These are phyloP conservation scores for Glaciozyma martinii DNA, from an alignment of 768 basidiomycete species.

Conservation along the genomic window DNA sequence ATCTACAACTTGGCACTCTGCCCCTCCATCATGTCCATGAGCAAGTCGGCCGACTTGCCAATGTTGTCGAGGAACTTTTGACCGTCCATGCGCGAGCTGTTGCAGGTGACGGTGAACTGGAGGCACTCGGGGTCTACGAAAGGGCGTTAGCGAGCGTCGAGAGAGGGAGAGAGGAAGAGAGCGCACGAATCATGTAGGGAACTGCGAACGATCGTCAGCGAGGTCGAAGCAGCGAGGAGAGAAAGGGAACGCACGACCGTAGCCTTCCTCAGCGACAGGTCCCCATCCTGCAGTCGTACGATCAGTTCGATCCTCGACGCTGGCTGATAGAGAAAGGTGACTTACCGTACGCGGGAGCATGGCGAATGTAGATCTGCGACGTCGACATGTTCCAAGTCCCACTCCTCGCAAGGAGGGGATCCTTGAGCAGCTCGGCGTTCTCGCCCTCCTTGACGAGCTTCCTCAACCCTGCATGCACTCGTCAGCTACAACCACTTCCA, in stretches of 20 bases:
- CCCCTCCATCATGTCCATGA: constrained; percentile 32
- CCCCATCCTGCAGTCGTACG: constrained; percentile 85
- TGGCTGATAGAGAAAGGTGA: constrained; percentile 29
- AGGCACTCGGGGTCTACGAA: constrained; percentile 29
- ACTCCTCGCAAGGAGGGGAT: constrained; percentile 51
- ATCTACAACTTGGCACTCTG: constrained; percentile 21
- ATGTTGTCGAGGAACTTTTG: constrained; percentile 22
- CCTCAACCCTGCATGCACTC: neutral
- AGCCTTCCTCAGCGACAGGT: constrained; percentile 85
- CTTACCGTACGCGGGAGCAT: constrained; percentile 19
- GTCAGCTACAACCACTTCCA: constrained; percentile 46
- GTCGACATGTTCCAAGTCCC: constrained; percentile 90
- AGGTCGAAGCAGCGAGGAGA: neutral
- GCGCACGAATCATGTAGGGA: constrained; percentile 61
- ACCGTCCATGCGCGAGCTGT: constrained; percentile 11
- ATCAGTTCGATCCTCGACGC: constrained; percentile 55
- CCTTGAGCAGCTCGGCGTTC: constrained; percentile 35
- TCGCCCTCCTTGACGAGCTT: constrained; percentile 65
- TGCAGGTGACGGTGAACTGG: constrained; percentile 31
- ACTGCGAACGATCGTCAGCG: constrained; percentile 5
- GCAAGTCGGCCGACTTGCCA: constrained; percentile 29
- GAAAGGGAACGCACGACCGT: constrained; percentile 46
- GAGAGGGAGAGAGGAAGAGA: neutral
- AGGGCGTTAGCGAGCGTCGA: neutral
- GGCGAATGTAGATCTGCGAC: constrained; percentile 54